A percentile compares a stretch with the other conserved stretches of the same genome.
phyloP scores from a whole-genome alignment of 2,329 filamentous ascomycete species.

The Leptographium procerum region DNA sequence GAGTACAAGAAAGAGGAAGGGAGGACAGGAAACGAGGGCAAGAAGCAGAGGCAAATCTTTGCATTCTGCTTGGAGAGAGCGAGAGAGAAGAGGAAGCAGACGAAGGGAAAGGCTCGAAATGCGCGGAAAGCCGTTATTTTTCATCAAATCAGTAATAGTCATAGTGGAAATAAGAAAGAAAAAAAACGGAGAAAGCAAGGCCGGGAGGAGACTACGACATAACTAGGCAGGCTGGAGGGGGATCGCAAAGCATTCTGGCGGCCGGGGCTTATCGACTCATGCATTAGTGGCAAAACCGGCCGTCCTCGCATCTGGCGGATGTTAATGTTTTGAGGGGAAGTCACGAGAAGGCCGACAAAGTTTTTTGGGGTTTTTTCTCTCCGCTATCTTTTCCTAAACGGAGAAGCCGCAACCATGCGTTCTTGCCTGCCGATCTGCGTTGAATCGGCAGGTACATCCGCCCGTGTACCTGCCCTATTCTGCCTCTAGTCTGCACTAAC shows the following conservation, averaged over 20 bases:
- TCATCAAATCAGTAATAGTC: not conserved
- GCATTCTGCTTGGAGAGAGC: not conserved
- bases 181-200: not conserved
- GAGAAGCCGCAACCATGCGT: not conserved
- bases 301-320: too few relatives aligned
- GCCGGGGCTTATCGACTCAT: too few relatives aligned
- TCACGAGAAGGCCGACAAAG: too few relatives aligned
- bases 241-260: too few relatives aligned
- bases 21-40: not conserved
- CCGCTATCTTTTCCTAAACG: too few relatives aligned
- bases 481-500: not conserved
- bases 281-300: too few relatives aligned
- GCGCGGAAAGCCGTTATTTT: not conserved
- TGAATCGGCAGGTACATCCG: not conserved
- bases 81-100: not conserved
- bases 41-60: not conserved
- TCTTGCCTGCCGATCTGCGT: not conserved
- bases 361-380: too few relatives aligned
- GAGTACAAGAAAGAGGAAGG: too few relatives aligned
- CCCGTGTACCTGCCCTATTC: not conserved
- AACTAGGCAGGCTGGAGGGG: too few relatives aligned
- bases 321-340: too few relatives aligned
- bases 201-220: not conserved
- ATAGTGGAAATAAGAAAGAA: not conserved
- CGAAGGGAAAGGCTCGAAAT: not conserved